Evolutionary conservation across 1,284 basidiomycete genomes (phyloP), one percentile per base, ranked within the genome.

Genomic region (Testicularia cyperi): DNA sequence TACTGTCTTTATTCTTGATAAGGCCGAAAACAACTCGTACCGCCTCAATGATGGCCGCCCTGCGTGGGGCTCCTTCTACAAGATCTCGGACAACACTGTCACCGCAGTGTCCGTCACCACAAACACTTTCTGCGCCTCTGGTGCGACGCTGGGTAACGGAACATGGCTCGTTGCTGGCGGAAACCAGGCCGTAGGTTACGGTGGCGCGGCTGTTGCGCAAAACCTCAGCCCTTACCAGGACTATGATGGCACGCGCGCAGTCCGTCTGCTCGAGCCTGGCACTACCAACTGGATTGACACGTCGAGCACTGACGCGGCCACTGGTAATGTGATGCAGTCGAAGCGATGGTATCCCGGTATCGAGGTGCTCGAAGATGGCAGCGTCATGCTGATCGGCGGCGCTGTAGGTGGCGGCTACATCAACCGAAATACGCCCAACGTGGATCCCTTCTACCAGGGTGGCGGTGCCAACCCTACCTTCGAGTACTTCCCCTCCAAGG

Each of bases 101-200:
- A 53, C 61, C 4, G 62, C 66, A 10, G 43, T 72, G 6, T 65
- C 71, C 21, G 70, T 78, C 10, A 48, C 49, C 7, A 75, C 77
- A 30, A 78, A 78, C 53, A 68, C 77, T 8, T 78, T 78, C 57
- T 78, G 78, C 45, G 78, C 77, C 3, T 65, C 72, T 10, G 77
- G 77, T 12, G 56, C 61, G 8, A 66, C 62, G 9, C 55, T 78
- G n/a, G 74, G 70, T n/a, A 77, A 78, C 35, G 77, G 77, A 9
- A 62, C 68, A 6, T 78, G 74, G 70, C 34, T 76, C 33, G 75
- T 77, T 14, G 70, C 67, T 5, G 77, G 77, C n/a, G 77, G 77
- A 5, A 78, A 78, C 52, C 63, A 77, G 44, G 74, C 75, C 33
- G 65, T 78, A 28, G 58, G 60, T 2, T 70, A 66, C 28, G 74